These are phyloP conservation scores for Sporothrix inflata DNA, from an alignment of 2,329 filamentous ascomycete species.

Conservation along the genomic window DNA sequence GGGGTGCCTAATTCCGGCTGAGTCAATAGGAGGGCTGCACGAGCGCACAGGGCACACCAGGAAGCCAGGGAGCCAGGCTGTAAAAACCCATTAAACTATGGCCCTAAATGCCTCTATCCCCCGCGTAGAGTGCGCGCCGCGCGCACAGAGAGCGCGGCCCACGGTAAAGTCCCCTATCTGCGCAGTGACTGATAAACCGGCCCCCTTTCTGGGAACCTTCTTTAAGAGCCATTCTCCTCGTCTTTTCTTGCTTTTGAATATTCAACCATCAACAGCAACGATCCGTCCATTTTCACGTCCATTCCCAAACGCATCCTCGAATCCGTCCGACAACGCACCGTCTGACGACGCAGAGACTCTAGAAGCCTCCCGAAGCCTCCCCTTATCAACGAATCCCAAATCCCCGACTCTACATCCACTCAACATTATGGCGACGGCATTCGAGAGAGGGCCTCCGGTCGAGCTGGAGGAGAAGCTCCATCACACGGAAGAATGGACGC, in stretches of 20 bases:
- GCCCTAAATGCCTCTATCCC: not conserved
- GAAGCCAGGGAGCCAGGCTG: not conserved
- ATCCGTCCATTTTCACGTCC: not conserved
- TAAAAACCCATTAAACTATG: constrained; percentile 7
- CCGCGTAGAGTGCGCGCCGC: not conserved
- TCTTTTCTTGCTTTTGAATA: not conserved
- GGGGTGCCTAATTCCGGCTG: constrained; percentile 23
- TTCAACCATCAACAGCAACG: not conserved
- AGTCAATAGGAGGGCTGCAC: constrained; percentile 1
- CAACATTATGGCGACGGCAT: not conserved
- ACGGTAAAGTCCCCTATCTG: constrained; percentile 17
- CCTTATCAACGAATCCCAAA: not conserved
- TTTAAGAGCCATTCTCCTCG: not conserved
- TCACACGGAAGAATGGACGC: constrained; percentile 63
- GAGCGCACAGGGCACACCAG: not conserved
- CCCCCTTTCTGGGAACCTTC: not conserved
- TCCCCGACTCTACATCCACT: not conserved
- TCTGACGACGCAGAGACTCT: not conserved
- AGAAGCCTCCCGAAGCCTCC: not conserved
- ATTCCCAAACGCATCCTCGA: not conserved
- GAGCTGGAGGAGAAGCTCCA: constrained; percentile 23
- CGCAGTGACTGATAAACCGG: not conserved
- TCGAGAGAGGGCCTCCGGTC: constrained; percentile 7
- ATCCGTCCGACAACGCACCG: not conserved
- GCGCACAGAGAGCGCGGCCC: not conserved